These are phyloP conservation scores for Oryza rufipogon DNA, from an alignment of 176 grass and related monocot genomes.

Conservation along the genomic window DNA sequence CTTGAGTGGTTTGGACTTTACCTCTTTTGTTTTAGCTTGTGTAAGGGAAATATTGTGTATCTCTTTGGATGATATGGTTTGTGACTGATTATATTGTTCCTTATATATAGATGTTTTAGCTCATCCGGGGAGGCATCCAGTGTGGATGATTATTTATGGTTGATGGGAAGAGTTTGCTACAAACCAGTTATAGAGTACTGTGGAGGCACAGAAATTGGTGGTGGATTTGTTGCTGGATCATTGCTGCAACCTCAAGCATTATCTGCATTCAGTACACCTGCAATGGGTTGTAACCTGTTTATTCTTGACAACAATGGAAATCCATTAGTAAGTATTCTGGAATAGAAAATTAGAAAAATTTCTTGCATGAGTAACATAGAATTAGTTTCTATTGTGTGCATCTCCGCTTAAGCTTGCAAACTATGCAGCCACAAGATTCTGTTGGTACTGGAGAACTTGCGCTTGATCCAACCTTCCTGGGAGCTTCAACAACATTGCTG, in stretches of 20 bases:
- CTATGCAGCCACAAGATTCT: constrained; percentile 59
- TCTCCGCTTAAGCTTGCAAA: background rate
- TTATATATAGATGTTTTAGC: constrained; percentile 83
- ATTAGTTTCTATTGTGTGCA: background rate
- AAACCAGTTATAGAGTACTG: constrained; percentile 97
- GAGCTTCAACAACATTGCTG: constrained; percentile 78
- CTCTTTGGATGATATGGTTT: constrained; percentile 30
- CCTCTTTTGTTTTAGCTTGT: constrained; percentile 29
- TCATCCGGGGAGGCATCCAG: constrained; percentile 94
- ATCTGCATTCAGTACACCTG: constrained; percentile 92
- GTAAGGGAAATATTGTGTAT: constrained; percentile 30
- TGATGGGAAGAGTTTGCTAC: constrained; percentile 96
- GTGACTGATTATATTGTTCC: constrained; percentile 6
- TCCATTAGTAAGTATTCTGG: constrained; percentile 73
- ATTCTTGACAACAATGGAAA: constrained; percentile 69
- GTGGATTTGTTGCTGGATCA: constrained; percentile 85
- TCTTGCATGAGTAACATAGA: background rate
- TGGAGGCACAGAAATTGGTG: constrained; percentile 94
- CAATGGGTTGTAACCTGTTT: constrained; percentile 84
- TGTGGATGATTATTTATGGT: constrained; percentile 97
- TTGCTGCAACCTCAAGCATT: constrained; percentile 85
- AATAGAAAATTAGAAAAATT: background rate
- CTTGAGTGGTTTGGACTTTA: constrained; percentile 3
- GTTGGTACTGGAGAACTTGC: constrained; percentile 82
- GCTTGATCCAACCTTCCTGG: constrained; percentile 84